Base-by-base conservation (phyloP, 2,329 filamentous ascomycete genomes). In the Ophiosphaerella herpotricha region DNA sequence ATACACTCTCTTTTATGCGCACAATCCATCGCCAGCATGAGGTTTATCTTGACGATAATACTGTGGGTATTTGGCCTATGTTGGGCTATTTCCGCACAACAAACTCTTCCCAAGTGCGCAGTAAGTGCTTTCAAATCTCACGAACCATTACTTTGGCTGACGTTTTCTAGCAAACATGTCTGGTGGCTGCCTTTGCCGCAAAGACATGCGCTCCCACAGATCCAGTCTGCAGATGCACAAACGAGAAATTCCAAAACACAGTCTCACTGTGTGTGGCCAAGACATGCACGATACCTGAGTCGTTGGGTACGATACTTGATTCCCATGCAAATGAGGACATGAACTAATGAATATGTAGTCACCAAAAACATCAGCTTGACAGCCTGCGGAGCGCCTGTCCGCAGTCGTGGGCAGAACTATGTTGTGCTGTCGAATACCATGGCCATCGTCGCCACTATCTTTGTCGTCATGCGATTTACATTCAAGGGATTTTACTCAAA, bases 331-430 rank as follows among this genome's bases (percentile, higher is more conserved):
- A 14, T 16, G 11, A 14, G 29, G 6, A 26, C 21, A 9, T 36
- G 12, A 16, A 37, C 34, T 39, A 29, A 36, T 34, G 32, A 13
- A 9, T 8, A 18, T 37, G n/a, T 44, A 75, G 73, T 65, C 12
- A 74, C 72, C 4, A 74, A 77, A 53, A 77, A 78, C 52, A 63
- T 72, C 48, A 77, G 75, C 1, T 54, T 64, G 12, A 70, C 72
- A 11, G 64, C 61, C 21, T 79, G 77, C 45, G 67, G 67, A 14
- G 68, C 65, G 11, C 73, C 75, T 1, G 49, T 75, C 16, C 68
- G 75, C n/a, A 63, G 77, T 48, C 67, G 66, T 35, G 70, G 67
- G 7, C 58, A 60, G 6, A 35, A 63, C 6, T 72, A 76, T 34
- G 69, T 67, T 3, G 56, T 64, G 14, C 40, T 72, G 2, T 74